Percentiles rank a stretch among this genome's conserved stretches.
Conservation (phyloP, 208 protist genomes). For the Trypanosoma theileri region DNA sequence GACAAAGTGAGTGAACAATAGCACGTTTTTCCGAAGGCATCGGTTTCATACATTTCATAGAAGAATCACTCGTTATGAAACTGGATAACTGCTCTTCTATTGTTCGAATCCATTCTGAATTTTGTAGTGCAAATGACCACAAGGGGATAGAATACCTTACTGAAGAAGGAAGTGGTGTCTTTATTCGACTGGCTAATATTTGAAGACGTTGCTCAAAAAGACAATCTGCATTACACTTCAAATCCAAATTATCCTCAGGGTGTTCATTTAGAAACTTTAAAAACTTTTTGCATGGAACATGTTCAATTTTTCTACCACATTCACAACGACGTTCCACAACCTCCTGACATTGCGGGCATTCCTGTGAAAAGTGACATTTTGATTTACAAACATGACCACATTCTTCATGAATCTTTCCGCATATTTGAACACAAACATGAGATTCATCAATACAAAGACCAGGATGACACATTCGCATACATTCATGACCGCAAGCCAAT, state of each 20-base stretch:
- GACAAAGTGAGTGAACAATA: conserved; percentile 54
- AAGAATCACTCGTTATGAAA: conserved; percentile 42
- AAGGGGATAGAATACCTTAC: conserved; percentile 61
- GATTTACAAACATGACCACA: conserved; percentile 63
- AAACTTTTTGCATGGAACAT: conserved; percentile 46
- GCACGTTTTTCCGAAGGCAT: conserved; percentile 42
- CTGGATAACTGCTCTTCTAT: conserved; percentile 43
- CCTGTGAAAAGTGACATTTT: conserved; percentile 44
- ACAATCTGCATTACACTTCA: conserved; percentile 37
- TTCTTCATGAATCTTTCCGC: conserved; percentile 34
- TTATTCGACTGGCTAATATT: conserved; percentile 25
- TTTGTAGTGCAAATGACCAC: conserved; percentile 40
- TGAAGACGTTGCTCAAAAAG: conserved; percentile 32
- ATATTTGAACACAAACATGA: conserved; percentile 41
- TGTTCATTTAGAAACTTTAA: conserved; percentile 28
- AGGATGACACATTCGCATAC: conserved; percentile 53
- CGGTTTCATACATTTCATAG: conserved; percentile 43
- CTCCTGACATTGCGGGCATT: conserved; percentile 51
- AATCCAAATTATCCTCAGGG: conserved; percentile 22
- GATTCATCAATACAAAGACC: conserved; percentile 47
- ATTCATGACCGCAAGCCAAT: conserved; percentile 66
- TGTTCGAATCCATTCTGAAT: conserved; percentile 27
- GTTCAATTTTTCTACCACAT: conserved; percentile 44
- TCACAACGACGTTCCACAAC: conserved; percentile 42
- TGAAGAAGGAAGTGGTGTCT: neutral